These are phyloP conservation scores for Sarocladium oryzae DNA, from an alignment of 2,329 filamentous ascomycete species.

Conservation along the genomic window DNA sequence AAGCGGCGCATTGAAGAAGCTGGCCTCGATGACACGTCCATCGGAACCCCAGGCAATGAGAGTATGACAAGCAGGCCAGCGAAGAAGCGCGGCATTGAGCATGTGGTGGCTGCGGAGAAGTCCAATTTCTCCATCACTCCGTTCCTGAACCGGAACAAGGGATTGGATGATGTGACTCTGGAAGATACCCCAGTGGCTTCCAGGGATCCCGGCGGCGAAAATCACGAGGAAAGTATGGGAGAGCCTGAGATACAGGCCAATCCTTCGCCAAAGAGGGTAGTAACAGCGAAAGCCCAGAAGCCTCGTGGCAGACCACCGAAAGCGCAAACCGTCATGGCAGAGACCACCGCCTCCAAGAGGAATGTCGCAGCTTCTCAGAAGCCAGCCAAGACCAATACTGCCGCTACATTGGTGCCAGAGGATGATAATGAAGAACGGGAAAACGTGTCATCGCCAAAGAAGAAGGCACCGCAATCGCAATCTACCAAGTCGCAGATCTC, in stretches of 20 bases:
- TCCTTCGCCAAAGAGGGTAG: conserved; percentile 13
- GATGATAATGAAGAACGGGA: background rate
- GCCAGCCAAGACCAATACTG: background rate
- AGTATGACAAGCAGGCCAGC: conserved; percentile 31
- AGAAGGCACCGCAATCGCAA: background rate
- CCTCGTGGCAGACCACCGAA: background rate
- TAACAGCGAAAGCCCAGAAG: background rate
- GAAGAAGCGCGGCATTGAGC: conserved; percentile 52
- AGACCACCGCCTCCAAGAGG: conserved; percentile 38
- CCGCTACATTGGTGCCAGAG: background rate
- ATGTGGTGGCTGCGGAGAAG: conserved; percentile 64
- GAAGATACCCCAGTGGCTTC: conserved; percentile 19
- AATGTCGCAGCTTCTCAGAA: conserved; percentile 24
- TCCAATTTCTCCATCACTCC: conserved; percentile 92
- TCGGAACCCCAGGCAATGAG: conserved; percentile 40
- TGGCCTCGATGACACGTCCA: conserved; percentile 37
- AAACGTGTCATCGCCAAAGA: conserved; percentile 2
- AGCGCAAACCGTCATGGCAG: conserved; percentile 22
- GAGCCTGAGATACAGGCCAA: conserved; percentile 12
- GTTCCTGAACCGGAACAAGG: conserved; percentile 72
- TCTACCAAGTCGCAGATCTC: background rate
- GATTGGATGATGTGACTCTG: conserved; percentile 35
- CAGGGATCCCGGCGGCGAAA: conserved; percentile 12
- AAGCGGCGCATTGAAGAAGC: conserved; percentile 42
- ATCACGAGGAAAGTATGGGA: conserved; percentile 8